These are phyloP conservation scores for Pestalotiopsis sp. DNA, from an alignment of 2,329 filamentous ascomycete species.

Conservation along the genomic window DNA sequence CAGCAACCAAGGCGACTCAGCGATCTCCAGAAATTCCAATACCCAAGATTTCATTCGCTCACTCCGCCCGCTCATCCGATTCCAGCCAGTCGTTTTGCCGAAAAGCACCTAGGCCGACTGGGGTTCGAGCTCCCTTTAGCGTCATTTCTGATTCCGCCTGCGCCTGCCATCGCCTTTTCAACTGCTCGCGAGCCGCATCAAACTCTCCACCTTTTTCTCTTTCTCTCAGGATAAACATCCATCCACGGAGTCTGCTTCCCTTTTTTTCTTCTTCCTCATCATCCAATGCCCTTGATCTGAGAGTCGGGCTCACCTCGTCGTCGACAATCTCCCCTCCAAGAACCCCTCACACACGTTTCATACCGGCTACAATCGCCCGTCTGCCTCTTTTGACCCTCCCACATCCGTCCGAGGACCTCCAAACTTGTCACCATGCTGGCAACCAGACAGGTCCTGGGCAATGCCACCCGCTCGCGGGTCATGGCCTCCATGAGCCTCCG, in stretches of 20 bases:
- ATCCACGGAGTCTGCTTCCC: constrained; percentile 23
- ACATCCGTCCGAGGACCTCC: constrained; percentile 28
- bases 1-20: constrained; percentile 3
- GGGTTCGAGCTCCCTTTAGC: constrained; percentile 11
- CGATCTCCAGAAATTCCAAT: constrained; percentile 8
- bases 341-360: constrained; percentile 16
- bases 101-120: constrained; percentile 13
- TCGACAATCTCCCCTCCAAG: constrained; percentile 29
- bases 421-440: constrained; percentile 63
- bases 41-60: constrained; percentile 32
- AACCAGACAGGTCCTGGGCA: constrained; percentile 71
- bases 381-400: constrained; percentile 18
- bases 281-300: constrained; percentile 24
- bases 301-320: constrained; percentile 32
- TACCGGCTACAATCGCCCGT: constrained; percentile 35
- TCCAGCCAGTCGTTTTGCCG: constrained; percentile 12
- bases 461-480: constrained; percentile 58
- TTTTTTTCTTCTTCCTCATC: constrained; percentile 21
- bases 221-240: constrained; percentile 23
- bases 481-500: constrained; percentile 64
- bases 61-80: constrained; percentile 33
- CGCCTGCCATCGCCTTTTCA: constrained; percentile 27
- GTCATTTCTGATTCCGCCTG: constrained; percentile 21
- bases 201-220: constrained; percentile 40
- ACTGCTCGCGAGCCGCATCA: constrained; percentile 26